Percentiles rank a stretch among this genome's conserved stretches.
Conservation (phyloP, 2,329 filamentous ascomycete genomes). For the Fusarium praegraminearum region DNA sequence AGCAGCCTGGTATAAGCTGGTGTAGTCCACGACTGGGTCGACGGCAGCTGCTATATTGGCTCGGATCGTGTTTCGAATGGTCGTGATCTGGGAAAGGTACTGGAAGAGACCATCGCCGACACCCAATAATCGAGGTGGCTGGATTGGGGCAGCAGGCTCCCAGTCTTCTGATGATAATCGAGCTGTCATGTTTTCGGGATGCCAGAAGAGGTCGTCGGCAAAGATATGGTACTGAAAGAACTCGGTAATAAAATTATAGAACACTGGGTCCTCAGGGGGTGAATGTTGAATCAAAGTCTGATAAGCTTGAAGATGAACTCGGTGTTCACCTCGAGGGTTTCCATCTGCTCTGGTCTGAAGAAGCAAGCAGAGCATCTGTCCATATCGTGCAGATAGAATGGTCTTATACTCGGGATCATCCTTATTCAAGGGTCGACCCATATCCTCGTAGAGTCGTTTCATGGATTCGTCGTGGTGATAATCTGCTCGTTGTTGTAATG, state of each 20-base stretch:
- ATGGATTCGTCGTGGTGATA: slow-evolving; percentile 69
- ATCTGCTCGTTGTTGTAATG: slow-evolving; percentile 63
- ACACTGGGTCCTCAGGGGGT: slow-evolving; percentile 73
- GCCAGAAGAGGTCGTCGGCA: slow-evolving; percentile 71
- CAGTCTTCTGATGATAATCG: slow-evolving; percentile 60
- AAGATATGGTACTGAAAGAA: slow-evolving; percentile 88
- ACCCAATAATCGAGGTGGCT: slow-evolving; percentile 74
- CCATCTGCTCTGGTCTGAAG: slow-evolving; percentile 70
- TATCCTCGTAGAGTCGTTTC: slow-evolving; percentile 63
- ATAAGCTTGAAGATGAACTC: slow-evolving; percentile 82
- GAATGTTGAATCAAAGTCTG: slow-evolving; percentile 74
- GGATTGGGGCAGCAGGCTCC: slow-evolving; percentile 56
- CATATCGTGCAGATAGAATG: slow-evolving; percentile 67
- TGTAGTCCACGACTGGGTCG: slow-evolving; percentile 79
- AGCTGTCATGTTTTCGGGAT: slow-evolving; percentile 54
- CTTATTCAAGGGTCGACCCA: slow-evolving; percentile 57
- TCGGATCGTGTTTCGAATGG: slow-evolving; percentile 80
- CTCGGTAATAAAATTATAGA: slow-evolving; percentile 73
- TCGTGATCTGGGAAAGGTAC: slow-evolving; percentile 82
- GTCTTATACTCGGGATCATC: slow-evolving; percentile 59
- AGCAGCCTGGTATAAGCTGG: slow-evolving; percentile 76
- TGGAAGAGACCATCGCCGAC: slow-evolving; percentile 85
- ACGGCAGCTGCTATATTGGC: slow-evolving; percentile 70
- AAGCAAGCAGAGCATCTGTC: slow-evolving; percentile 72
- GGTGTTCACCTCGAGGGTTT: slow-evolving; percentile 74